These are phyloP conservation scores for Musa itinerans DNA, from an alignment of 176 grass and related monocot genomes.

Conservation along the genomic window DNA sequence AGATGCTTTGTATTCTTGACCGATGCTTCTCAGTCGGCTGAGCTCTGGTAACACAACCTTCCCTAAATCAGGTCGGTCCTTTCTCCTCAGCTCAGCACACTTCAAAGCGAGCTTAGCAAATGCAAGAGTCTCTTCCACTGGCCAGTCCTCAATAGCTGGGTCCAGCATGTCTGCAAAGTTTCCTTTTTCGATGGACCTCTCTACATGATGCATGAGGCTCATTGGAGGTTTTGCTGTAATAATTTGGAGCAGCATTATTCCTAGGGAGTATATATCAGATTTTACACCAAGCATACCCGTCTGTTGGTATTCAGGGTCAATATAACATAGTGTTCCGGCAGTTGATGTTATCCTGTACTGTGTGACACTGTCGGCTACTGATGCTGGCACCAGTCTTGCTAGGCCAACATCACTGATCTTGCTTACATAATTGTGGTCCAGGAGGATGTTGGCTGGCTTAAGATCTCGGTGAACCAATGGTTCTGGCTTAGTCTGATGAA, in stretches of 20 bases:
- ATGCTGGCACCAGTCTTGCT: slow-evolving; percentile 63
- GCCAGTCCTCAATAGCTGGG: slow-evolving; percentile 51
- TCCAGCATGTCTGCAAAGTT: slow-evolving; percentile 65
- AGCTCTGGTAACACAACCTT: slow-evolving; percentile 71
- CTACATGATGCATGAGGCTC: slow-evolving; percentile 66
- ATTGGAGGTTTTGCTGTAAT: slow-evolving; percentile 75
- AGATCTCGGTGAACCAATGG: slow-evolving; percentile 87
- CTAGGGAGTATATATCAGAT: slow-evolving; percentile 78
- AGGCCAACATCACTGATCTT: slow-evolving; percentile 94
- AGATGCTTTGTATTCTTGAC: slow-evolving; percentile 16
- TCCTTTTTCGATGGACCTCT: slow-evolving; percentile 51
- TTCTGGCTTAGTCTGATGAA: slow-evolving; percentile 78
- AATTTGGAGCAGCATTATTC: slow-evolving; percentile 79
- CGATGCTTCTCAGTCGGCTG: slow-evolving; percentile 42
- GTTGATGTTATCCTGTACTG: slow-evolving; percentile 87
- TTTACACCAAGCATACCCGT: slow-evolving; percentile 79
- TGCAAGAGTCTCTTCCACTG: slow-evolving; percentile 50
- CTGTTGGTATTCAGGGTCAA: slow-evolving; percentile 94
- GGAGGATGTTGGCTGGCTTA: slow-evolving; percentile 91
- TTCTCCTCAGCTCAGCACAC: slow-evolving; percentile 68
- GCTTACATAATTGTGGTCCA: slow-evolving; percentile 75
- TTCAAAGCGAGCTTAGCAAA: slow-evolving; percentile 47
- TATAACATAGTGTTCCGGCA: slow-evolving; percentile 84
- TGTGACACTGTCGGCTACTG: slow-evolving; percentile 39
- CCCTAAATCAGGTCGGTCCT: slow-evolving; percentile 59